Conservation (phyloP, 441 rosid genomes). For the Adansonia madagascariensis region DNA sequence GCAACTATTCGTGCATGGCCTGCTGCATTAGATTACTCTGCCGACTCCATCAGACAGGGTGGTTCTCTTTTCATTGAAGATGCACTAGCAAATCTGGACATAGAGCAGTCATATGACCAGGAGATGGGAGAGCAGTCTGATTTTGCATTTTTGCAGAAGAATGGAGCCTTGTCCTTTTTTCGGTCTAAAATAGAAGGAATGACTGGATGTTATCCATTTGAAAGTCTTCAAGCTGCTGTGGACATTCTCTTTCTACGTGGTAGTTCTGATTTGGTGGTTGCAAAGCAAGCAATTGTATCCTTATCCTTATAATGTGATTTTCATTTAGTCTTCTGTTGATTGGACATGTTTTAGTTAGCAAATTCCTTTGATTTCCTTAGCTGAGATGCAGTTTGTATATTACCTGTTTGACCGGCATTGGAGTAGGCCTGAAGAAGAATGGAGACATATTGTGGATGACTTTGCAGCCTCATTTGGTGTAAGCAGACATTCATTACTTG, state of each 20-base stretch:
- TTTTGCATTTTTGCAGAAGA: conserved; percentile 59
- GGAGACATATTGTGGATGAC: conserved; percentile 76
- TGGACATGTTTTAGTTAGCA: conserved; percentile 16
- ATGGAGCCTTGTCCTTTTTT: conserved; percentile 48
- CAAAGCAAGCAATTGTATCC: conserved; percentile 98
- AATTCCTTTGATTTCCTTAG: conserved; percentile 51
- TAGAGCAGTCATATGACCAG: conserved; percentile 48
- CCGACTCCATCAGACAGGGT: conserved; percentile 52
- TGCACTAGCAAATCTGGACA: conserved; percentile 82
- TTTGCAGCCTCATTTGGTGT: conserved; percentile 80
- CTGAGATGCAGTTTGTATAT: conserved; percentile 70
- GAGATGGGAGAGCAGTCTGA: conserved; percentile 56
- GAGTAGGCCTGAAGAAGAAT: conserved; percentile 67
- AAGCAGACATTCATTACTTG: conserved; percentile 74
- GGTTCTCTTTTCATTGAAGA: conserved; percentile 93
- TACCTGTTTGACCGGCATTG: conserved; percentile 89
- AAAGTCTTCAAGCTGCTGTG: conserved; percentile 75
- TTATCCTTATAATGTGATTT: conserved; percentile 32
- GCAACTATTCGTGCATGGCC: conserved; percentile 86
- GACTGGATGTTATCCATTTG: conserved; percentile 84
- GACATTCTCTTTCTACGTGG: conserved; percentile 84
- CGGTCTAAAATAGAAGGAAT: conserved; percentile 71
- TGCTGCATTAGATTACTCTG: conserved; percentile 59
- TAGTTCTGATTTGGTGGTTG: conserved; percentile 86
- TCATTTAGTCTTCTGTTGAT: conserved; percentile 25